Evolutionary conservation across 2,329 filamentous ascomycete species (phyloP).

Genomic region (Trichoderma sp.): DNA sequence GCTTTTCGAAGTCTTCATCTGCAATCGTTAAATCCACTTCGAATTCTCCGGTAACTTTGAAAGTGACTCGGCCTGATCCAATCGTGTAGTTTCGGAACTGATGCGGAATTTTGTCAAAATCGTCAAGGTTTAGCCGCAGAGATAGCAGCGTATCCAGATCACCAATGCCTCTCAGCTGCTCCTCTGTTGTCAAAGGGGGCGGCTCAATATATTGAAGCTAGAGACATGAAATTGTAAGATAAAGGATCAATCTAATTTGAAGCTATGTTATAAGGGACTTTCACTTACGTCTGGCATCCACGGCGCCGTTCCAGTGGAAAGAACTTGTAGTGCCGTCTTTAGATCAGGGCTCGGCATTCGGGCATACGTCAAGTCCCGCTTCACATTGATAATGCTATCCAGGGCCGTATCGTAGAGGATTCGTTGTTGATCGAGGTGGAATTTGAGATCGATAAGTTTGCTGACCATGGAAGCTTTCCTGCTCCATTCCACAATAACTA

Average conservation of each 20-base stretch:
- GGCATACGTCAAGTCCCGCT: conserved; percentile 67
- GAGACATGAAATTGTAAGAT: neutral
- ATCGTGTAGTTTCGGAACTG: conserved; percentile 77
- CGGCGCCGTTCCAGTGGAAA: conserved; percentile 73
- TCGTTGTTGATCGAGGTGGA: conserved; percentile 66
- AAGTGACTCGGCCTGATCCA: conserved; percentile 83
- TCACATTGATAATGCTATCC: conserved; percentile 66
- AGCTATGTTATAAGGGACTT: neutral
- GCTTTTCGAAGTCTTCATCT: conserved; percentile 76
- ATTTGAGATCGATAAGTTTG: conserved; percentile 83
- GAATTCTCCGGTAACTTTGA: conserved; percentile 78
- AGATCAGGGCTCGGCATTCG: conserved; percentile 88
- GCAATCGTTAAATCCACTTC: conserved; percentile 91
- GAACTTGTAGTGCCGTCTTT: conserved; percentile 79
- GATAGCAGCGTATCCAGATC: conserved; percentile 82
- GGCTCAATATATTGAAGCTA: conserved; percentile 76
- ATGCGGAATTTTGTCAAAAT: conserved; percentile 71
- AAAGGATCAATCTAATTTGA: conserved; percentile 32
- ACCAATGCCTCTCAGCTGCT: conserved; percentile 71
- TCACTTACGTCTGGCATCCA: conserved; percentile 74
- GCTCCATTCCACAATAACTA: conserved; percentile 90
- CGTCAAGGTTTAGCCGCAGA: conserved; percentile 79
- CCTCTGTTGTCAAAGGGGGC: conserved; percentile 65
- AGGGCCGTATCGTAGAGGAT: conserved; percentile 59
- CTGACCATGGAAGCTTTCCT: conserved; percentile 74